Evolutionary conservation across 176 grass and related monocot genomes (phyloP).

Genomic region (Dendrocalamus sinicus): DNA sequence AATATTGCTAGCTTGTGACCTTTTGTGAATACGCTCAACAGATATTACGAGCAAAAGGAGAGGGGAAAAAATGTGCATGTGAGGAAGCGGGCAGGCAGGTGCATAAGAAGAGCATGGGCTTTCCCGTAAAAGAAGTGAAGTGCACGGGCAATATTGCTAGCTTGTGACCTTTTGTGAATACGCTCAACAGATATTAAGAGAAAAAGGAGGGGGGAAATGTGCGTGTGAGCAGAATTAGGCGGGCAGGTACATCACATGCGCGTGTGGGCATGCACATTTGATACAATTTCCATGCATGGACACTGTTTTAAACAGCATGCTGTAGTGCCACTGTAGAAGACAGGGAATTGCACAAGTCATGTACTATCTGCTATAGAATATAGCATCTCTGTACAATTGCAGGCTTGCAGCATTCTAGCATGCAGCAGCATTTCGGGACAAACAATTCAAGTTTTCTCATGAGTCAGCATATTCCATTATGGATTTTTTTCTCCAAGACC

Average conservation of each 20-base stretch:
- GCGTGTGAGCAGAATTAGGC: not conserved
- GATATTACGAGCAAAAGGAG: not conserved
- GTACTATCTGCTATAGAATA: not conserved
- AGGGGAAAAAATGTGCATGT: not conserved
- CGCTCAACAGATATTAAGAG: not conserved
- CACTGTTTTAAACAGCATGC: not conserved
- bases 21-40: not conserved
- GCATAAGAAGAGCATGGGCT: not conserved
- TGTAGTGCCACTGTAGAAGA: not conserved
- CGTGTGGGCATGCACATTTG: not conserved
- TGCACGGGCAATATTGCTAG: not conserved
- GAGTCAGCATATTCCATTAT: not conserved
- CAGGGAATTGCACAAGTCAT: not conserved
- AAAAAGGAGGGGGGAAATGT: not conserved
- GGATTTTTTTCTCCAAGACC: not conserved
- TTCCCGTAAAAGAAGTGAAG: not conserved
- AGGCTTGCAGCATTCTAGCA: not conserved
- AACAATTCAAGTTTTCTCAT: slow-evolving; percentile 3
- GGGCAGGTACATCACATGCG: not conserved
- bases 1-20: not conserved
- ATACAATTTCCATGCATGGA: slow-evolving; percentile 17
- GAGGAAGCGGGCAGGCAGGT: not conserved
- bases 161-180: not conserved
- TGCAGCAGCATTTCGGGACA: not conserved
- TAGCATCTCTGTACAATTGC: not conserved